Evolutionary conservation across 192 early-diverging fungal genomes (phyloP).

Genomic region (Podila minutissima): DNA sequence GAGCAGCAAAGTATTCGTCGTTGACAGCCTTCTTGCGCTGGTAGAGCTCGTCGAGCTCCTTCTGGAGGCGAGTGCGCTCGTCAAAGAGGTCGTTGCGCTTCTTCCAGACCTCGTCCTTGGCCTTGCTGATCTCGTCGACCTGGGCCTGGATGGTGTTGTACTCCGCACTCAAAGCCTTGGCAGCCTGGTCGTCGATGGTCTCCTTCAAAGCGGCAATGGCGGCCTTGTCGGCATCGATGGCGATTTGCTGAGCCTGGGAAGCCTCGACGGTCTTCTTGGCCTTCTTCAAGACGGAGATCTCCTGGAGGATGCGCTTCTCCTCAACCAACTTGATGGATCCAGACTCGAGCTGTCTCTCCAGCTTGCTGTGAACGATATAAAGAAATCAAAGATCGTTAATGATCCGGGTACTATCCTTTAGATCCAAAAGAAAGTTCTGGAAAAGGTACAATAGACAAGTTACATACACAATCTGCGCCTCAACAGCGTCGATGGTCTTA

Average conservation of each 20-base stretch:
- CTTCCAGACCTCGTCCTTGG: constrained; percentile 70
- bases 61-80: constrained; percentile 77
- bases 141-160: constrained; percentile 77
- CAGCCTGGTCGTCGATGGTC: constrained; percentile 71
- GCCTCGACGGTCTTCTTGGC: constrained; percentile 76
- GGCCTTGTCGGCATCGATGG: constrained; percentile 66
- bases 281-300: constrained; percentile 83
- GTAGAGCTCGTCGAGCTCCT: constrained; percentile 75
- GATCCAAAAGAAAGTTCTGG: not conserved
- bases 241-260: constrained; percentile 61
- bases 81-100: constrained; percentile 72
- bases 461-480: constrained; percentile 74
- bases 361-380: constrained; percentile 57
- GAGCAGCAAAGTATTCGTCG: constrained; percentile 75
- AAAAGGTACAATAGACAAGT: not conserved
- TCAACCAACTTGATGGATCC: constrained; percentile 84
- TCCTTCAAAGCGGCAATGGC: constrained; percentile 73
- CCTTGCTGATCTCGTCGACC: constrained; percentile 71
- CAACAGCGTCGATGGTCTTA: constrained; percentile 85
- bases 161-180: constrained; percentile 72
- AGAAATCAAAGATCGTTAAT: not conserved
- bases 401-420: too few relatives aligned
- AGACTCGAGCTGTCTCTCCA: constrained; percentile 82
- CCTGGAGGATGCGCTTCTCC: constrained; percentile 88
- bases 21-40: constrained; percentile 72